Percentiles rank a stretch among this genome's conserved stretches.
Evolutionary conservation across 805 yeast genomes (phyloP).

Genomic region (Yarrowia deformans): DNA sequence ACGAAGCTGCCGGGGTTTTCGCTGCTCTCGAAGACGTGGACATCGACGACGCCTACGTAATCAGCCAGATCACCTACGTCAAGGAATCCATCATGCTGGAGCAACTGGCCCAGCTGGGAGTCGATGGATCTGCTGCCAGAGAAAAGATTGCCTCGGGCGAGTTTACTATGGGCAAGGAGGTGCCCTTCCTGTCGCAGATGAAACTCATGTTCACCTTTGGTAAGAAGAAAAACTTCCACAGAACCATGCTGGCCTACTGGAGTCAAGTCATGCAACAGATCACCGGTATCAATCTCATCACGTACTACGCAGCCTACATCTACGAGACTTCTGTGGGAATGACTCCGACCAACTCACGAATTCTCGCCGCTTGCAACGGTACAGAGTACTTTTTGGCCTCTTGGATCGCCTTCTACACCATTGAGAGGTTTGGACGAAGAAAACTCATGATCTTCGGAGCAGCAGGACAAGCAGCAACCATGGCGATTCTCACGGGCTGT

Average conservation of each 20-base stretch:
- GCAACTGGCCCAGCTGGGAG: constrained; percentile 12
- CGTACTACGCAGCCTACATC: constrained; percentile 16
- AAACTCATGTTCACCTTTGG: constrained; percentile 29
- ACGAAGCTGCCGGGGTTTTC: constrained; percentile 16
- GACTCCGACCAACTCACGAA: constrained; percentile 16
- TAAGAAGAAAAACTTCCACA: constrained; percentile 33
- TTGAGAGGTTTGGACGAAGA: constrained; percentile 11
- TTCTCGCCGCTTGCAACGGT: constrained; percentile 19
- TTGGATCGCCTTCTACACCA: constrained; percentile 21
- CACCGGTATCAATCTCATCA: constrained; percentile 81
- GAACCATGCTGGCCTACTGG: constrained; percentile 51
- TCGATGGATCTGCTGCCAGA: constrained; percentile 9
- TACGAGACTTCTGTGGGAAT: constrained; percentile 8
- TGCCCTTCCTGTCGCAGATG: constrained; percentile 3
- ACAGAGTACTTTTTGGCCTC: constrained; percentile 18
- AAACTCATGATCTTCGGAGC: constrained; percentile 30
- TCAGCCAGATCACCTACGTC: constrained; percentile 14
- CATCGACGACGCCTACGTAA: neutral
- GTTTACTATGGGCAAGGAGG: neutral
- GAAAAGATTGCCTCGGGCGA: constrained; percentile 11
- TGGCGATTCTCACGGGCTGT: constrained; percentile 21
- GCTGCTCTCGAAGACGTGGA: constrained; percentile 21
- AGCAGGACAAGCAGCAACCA: constrained; percentile 17
- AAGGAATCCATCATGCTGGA: constrained; percentile 21
- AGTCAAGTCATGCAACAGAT: constrained; percentile 73